These are phyloP conservation scores for Leccinum subspadiceum DNA, from an alignment of 1,284 basidiomycete genomes.

Conservation along the genomic window DNA sequence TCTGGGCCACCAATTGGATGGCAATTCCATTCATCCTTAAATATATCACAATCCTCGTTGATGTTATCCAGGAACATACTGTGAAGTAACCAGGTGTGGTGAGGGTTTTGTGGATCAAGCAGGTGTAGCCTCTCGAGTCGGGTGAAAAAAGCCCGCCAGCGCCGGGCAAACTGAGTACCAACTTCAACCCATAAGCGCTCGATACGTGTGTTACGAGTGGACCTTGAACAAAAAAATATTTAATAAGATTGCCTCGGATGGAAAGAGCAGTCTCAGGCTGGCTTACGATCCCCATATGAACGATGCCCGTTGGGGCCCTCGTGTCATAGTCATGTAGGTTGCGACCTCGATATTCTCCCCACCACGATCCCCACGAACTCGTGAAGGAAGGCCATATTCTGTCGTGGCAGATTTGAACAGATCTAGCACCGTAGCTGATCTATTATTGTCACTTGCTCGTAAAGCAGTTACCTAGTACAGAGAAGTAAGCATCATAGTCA, in stretches of 20 bases:
- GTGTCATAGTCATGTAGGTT: neutral
- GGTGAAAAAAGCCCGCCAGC: slow-evolving; percentile 33
- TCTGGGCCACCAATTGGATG: too few relatives aligned
- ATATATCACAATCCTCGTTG: too few relatives aligned
- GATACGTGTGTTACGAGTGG: slow-evolving; percentile 26
- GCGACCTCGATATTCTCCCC: neutral
- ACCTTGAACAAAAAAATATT: neutral
- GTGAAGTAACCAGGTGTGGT: too few relatives aligned
- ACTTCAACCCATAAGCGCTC: slow-evolving; percentile 42
- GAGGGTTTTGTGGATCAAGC: slow-evolving; percentile 15
- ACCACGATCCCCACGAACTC: neutral
- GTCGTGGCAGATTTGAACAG: neutral
- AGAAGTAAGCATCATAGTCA: too few relatives aligned
- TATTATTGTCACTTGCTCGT: slow-evolving; percentile 28
- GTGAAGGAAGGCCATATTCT: neutral
- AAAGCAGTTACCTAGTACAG: slow-evolving; percentile 18
- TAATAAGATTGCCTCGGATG: neutral
- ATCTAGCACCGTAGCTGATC: neutral
- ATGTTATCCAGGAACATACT: too few relatives aligned
- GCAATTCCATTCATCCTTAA: too few relatives aligned
- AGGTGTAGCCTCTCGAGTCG: slow-evolving; percentile 23
- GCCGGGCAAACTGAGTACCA: slow-evolving; percentile 19
- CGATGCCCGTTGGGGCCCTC: too few relatives aligned
- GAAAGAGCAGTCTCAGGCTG: too few relatives aligned
- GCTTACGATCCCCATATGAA: neutral